A percentile compares a stretch with the other conserved stretches of the same genome.
Conservation (phyloP, 1,284 basidiomycete species). For the Trichosporon ovoides region DNA sequence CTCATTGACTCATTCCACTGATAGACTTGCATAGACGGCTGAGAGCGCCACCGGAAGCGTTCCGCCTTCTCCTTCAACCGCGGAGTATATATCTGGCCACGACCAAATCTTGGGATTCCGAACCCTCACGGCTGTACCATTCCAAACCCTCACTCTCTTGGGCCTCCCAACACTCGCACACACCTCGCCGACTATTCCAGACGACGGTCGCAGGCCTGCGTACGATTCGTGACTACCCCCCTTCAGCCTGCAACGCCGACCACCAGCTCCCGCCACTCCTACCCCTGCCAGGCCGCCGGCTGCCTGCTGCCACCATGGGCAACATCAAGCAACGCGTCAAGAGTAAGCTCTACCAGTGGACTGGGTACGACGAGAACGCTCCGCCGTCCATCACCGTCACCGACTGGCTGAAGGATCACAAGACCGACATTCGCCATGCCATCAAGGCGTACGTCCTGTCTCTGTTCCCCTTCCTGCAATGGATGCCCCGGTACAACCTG, state of each 20-base stretch:
- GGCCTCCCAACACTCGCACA: background rate
- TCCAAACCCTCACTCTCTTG: background rate
- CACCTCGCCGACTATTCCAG: background rate
- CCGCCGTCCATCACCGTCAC: conserved; percentile 35
- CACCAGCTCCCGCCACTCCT: background rate
- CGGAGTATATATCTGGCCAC: conserved; percentile 2
- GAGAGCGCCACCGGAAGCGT: background rate
- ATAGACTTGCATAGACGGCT: conserved; percentile 1
- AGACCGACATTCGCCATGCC: conserved; percentile 20
- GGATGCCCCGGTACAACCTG: conserved; percentile 72
- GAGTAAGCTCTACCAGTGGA: conserved; percentile 26
- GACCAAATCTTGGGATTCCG: background rate
- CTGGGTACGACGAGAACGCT: conserved; percentile 37
- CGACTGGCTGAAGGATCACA: conserved; percentile 29
- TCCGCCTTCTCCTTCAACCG: background rate
- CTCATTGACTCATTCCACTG: background rate
- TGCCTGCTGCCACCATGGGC: conserved; percentile 1
- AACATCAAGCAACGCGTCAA: conserved; percentile 7
- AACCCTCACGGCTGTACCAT: background rate
- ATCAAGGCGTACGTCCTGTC: conserved; percentile 58
- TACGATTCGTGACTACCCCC: background rate
- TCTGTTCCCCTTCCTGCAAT: conserved; percentile 75
- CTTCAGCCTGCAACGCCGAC: background rate
- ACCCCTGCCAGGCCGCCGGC: background rate
- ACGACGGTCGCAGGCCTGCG: background rate